Evolutionary conservation across 805 yeast species (phyloP).

Genomic region (Candida rishiriensis): DNA sequence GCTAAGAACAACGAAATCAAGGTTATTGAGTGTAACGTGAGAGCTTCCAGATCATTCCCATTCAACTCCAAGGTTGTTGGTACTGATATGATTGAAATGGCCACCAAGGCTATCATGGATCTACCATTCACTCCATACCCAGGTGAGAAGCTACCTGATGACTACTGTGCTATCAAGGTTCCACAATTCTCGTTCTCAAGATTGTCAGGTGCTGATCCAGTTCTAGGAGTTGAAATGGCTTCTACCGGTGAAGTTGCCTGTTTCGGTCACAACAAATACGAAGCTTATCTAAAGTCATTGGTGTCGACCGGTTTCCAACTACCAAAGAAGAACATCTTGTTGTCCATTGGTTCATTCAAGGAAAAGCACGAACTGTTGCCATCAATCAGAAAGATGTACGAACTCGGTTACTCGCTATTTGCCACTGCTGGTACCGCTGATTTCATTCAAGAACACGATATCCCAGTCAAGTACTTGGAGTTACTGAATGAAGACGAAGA

Average conservation of each 20-base stretch:
- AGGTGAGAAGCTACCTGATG: slow-evolving; percentile 79
- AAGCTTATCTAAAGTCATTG: slow-evolving; percentile 93
- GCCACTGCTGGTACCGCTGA: slow-evolving; percentile 99
- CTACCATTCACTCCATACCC: slow-evolving; percentile 88
- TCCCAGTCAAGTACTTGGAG: slow-evolving; percentile 94
- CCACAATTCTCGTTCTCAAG: slow-evolving; percentile 98
- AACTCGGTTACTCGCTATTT: slow-evolving; percentile 83
- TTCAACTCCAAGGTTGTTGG: slow-evolving; percentile 97
- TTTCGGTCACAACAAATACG: slow-evolving; percentile 93
- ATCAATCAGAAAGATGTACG: slow-evolving; percentile 70
- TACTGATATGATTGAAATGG: slow-evolving; percentile 93
- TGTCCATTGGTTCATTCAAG: slow-evolving; percentile 94
- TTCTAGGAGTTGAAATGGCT: slow-evolving; percentile 98
- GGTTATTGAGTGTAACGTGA: slow-evolving; percentile 97
- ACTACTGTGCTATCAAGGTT: slow-evolving; percentile 93
- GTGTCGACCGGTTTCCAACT: slow-evolving; percentile 92
- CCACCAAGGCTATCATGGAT: slow-evolving; percentile 92
- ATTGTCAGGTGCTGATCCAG: slow-evolving; percentile 96
- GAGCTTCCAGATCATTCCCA: slow-evolving; percentile 99
- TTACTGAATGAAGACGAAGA: slow-evolving; percentile 65
- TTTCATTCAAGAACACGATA: slow-evolving; percentile 89
- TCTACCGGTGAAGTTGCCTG: slow-evolving; percentile 99
- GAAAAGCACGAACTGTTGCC: slow-evolving; percentile 94
- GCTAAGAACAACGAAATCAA: slow-evolving; percentile 94
- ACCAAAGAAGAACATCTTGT: slow-evolving; percentile 90